Evolutionary conservation across 1,284 basidiomycete species (phyloP), one percentile per base, ranked within the genome.

Genomic region (Puccinia triticina): DNA sequence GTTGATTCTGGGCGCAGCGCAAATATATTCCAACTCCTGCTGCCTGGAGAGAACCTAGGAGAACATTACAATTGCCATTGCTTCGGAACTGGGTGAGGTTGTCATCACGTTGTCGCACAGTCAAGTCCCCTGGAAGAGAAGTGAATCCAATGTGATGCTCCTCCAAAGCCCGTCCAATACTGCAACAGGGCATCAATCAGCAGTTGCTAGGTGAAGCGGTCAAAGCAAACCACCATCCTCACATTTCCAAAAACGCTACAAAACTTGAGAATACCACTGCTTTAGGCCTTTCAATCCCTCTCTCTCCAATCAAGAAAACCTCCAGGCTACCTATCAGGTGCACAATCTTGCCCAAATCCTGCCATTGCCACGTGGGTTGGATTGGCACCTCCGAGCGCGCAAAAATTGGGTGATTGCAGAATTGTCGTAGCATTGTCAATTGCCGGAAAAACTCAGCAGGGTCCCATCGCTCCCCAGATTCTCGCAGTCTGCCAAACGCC

Each of bases 181-280:
- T 57, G 4, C 40, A 43, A 43, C 12, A 4, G 12, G 40, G 12
- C n/a, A 43, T 43, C 4, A 43, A 43, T 43, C 40, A 43, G 40
- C 40, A 43, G 4, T 4, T 43, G 40, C 12, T 7, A 43, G 7
- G 4, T 43, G 4, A 12, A 43, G 40, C 12, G 40, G 40, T 43
- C 12, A 12, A 43, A 12, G 7, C 4, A 43, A 12, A 12, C 4
- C 40, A 43, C 12, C 12, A 4, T 18, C 43, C 66, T 72, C 14
- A 50, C 43, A 72, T 72, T 50, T 43, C 69, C 3, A 72, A 26
- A 50, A 48, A 72, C 1, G 5, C 29, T 18, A 43, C 18, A 72
- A 29, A 72, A 26, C 43, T 72, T 43, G 43, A 72, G 16, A 72
- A 72, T 32, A 72, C 26, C 14, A 72, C 69, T 21, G 48, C 40